Percentiles rank a stretch among this genome's conserved stretches.
phyloP scores from a whole-genome alignment of 1,139 yeast species.

The Eremothecium coryli region DNA sequence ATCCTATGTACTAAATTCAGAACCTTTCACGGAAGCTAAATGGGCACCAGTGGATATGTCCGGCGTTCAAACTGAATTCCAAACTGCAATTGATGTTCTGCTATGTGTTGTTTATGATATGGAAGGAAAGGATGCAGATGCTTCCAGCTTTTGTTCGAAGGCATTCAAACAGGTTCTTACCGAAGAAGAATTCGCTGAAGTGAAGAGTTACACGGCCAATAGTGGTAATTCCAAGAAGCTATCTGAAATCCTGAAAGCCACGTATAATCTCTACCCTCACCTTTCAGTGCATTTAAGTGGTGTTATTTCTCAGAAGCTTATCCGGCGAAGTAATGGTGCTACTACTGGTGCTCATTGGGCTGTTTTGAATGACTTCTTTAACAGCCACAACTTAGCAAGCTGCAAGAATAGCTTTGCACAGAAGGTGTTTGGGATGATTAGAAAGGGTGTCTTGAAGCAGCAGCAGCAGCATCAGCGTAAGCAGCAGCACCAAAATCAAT shows the following conservation, averaged over 20 bases:
- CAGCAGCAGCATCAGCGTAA: constrained; percentile 37
- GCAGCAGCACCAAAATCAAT: constrained; percentile 38
- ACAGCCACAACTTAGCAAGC: constrained; percentile 16
- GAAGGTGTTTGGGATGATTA: constrained; percentile 11
- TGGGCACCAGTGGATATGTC: neutral
- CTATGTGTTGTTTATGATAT: constrained; percentile 21
- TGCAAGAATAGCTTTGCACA: constrained; percentile 15
- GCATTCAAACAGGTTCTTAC: constrained; percentile 16
- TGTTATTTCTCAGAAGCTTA: constrained; percentile 10
- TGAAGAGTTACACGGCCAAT: constrained; percentile 11
- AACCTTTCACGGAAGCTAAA: constrained; percentile 4
- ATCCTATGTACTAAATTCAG: constrained; percentile 8
- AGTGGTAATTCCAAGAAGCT: constrained; percentile 12
- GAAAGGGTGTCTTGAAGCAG: constrained; percentile 12
- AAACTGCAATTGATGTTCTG: constrained; percentile 15
- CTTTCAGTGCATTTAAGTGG: constrained; percentile 19
- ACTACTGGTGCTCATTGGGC: constrained; percentile 14
- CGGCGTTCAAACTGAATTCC: constrained; percentile 15
- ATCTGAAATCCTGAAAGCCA: constrained; percentile 14
- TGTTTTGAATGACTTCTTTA: constrained; percentile 17
- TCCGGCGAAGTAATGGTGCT: constrained; percentile 6
- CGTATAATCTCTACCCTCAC: constrained; percentile 26
- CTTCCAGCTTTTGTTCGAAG: constrained; percentile 16
- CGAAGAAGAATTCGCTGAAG: constrained; percentile 11
- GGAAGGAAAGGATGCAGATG: constrained; percentile 8